Conservation (phyloP, 768 basidiomycete genomes). For the Termitomyces sp. region DNA sequence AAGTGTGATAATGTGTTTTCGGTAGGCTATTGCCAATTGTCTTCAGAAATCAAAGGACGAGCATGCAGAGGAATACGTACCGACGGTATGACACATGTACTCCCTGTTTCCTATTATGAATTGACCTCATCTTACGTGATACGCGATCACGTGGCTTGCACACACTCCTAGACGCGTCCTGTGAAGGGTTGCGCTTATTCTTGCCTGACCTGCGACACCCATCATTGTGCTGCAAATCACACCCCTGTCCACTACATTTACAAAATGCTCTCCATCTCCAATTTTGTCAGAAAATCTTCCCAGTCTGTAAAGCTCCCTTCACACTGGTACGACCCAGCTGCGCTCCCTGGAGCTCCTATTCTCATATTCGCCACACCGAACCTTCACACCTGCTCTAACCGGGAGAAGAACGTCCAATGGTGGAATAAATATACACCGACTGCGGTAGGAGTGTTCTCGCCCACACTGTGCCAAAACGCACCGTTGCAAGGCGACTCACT, state of each 20-base stretch:
- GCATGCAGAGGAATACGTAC: too few relatives aligned
- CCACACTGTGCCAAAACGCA: background rate
- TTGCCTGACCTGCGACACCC: background rate
- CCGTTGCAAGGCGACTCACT: background rate
- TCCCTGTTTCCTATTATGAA: too few relatives aligned
- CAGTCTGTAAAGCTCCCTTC: background rate
- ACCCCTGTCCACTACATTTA: too few relatives aligned
- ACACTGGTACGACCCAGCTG: background rate
- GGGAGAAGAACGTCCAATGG: background rate
- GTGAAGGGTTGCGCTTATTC: background rate
- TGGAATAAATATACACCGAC: background rate
- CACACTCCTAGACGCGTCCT: background rate
- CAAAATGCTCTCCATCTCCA: background rate
- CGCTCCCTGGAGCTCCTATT: slow-evolving; percentile 2
- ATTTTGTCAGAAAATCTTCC: background rate
- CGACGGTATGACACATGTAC: too few relatives aligned
- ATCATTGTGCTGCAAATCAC: background rate
- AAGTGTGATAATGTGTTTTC: background rate
- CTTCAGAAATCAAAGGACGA: background rate
- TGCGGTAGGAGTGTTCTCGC: background rate
- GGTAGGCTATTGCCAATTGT: background rate
- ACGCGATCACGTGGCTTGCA: background rate
- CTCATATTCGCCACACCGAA: background rate
- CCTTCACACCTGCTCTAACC: background rate
- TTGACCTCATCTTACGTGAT: too few relatives aligned